phyloP scores from a whole-genome alignment of 2,329 filamentous ascomycete species.

The Ophiocordyceps camponoti-saundersi region DNA sequence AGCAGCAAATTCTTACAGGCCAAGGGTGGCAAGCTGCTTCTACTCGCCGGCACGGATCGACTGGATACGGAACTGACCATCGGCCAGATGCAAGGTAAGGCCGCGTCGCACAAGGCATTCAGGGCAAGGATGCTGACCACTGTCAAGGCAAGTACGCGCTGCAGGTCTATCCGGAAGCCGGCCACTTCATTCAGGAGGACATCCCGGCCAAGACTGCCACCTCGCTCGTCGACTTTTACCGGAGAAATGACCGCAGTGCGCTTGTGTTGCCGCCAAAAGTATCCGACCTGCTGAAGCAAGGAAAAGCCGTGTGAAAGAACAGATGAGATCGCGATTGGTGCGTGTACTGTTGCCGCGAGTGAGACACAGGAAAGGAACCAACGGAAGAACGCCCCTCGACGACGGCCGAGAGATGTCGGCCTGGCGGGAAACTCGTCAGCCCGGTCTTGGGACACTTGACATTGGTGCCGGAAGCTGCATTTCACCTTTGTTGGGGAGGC shows the following conservation, averaged over 20 bases:
- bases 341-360: not conserved
- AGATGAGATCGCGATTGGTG: not conserved
- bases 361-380: not conserved
- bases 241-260: conserved; percentile 70
- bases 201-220: conserved; percentile 77
- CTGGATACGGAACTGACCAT: conserved; percentile 87
- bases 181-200: conserved; percentile 95
- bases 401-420: not conserved
- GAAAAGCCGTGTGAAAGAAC: conserved; percentile 35
- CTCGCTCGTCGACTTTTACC: conserved; percentile 78
- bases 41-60: conserved; percentile 79
- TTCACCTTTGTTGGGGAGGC: too few species aligned
- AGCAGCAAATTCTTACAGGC: conserved; percentile 76
- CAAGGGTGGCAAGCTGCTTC: conserved; percentile 65
- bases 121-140: not conserved
- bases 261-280: conserved; percentile 88
- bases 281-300: conserved; percentile 48
- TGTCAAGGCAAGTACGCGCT: conserved; percentile 76
- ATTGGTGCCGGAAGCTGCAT: too few species aligned
- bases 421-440: too few species aligned
- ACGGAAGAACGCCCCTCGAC: not conserved
- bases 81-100: conserved; percentile 82
- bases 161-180: conserved; percentile 85
- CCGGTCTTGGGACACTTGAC: too few species aligned
- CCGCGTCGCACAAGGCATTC: not conserved